A percentile compares a stretch with the other conserved stretches of the same genome.
Conservation (phyloP, 495 filamentous ascomycete genomes). For the Melanomma pulvis-pyrius region DNA sequence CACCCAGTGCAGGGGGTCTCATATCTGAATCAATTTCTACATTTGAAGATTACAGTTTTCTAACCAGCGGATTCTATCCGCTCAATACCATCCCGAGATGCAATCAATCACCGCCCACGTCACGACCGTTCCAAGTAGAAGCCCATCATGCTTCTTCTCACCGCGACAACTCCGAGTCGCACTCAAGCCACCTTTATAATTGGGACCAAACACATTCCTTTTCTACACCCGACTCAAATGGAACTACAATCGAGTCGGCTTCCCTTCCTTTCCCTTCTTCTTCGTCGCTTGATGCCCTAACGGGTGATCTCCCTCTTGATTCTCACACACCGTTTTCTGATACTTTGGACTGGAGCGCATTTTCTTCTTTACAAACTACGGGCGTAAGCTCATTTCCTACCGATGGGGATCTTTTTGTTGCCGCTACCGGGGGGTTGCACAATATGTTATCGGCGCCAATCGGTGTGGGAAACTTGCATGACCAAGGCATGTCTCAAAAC, state of each 20-base stretch:
- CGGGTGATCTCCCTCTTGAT: conserved; percentile 2
- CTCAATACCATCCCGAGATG: conserved; percentile 20
- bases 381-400: conserved; percentile 10
- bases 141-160: conserved; percentile 16
- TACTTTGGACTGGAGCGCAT: conserved; percentile 8
- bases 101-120: not conserved
- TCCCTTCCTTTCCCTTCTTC: conserved; percentile 13
- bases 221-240: not conserved
- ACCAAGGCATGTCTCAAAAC: conserved; percentile 7
- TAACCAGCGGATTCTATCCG: conserved; percentile 23
- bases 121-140: not conserved
- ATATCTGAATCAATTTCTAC: conserved; percentile 14
- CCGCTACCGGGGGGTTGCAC: not conserved
- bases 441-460: not conserved
- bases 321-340: conserved; percentile 5
- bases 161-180: conserved; percentile 18
- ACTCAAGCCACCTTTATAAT: conserved; percentile 20
- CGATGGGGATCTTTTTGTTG: not conserved
- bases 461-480: not conserved
- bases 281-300: conserved; percentile 14
- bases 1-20: conserved; percentile 24
- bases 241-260: not conserved
- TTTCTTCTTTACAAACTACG: conserved; percentile 17
- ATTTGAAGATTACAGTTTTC: conserved; percentile 31
- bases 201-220: conserved; percentile 22